A percentile compares a stretch with the other conserved stretches of the same genome.
Conservation (phyloP, 2,329 filamentous ascomycete genomes). For the Curvularia hawaiiensis region DNA sequence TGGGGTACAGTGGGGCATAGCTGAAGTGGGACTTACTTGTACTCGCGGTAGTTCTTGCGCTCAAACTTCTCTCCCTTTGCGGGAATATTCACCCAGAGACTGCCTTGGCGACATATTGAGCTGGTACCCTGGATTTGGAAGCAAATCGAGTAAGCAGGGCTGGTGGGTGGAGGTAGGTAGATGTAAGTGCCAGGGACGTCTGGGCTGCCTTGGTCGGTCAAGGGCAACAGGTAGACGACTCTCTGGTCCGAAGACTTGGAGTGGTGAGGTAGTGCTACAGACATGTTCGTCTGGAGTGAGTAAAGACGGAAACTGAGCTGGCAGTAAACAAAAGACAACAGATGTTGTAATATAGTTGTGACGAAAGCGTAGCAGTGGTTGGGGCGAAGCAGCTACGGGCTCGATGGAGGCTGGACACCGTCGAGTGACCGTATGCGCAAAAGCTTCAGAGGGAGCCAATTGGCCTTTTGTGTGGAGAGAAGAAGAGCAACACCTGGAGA, state of each 20-base stretch:
- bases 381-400: conserved; percentile 12
- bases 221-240: conserved; percentile 79
- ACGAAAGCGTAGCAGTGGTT: conserved; percentile 15
- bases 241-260: conserved; percentile 26
- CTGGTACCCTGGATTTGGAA: conserved; percentile 95
- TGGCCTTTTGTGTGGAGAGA: conserved; percentile 23
- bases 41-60: conserved; percentile 81
- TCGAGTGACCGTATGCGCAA: conserved; percentile 15
- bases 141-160: conserved; percentile 76
- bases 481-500: conserved; percentile 22
- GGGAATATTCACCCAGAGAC: conserved; percentile 95
- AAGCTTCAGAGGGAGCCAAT: conserved; percentile 22
- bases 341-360: conserved; percentile 11
- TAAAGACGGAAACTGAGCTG: conserved; percentile 11
- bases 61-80: conserved; percentile 75
- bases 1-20: neutral
- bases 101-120: conserved; percentile 92
- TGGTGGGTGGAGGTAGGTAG: conserved; percentile 79
- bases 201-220: conserved; percentile 92
- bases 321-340: conserved; percentile 27
- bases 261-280: conserved; percentile 21
- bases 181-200: conserved; percentile 89
- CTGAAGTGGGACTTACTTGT: conserved; percentile 69
- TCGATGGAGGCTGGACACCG: conserved; percentile 17
- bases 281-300: conserved; percentile 28